Conservation (phyloP, 1,284 basidiomycete species). For the Calocybe gambosa region DNA sequence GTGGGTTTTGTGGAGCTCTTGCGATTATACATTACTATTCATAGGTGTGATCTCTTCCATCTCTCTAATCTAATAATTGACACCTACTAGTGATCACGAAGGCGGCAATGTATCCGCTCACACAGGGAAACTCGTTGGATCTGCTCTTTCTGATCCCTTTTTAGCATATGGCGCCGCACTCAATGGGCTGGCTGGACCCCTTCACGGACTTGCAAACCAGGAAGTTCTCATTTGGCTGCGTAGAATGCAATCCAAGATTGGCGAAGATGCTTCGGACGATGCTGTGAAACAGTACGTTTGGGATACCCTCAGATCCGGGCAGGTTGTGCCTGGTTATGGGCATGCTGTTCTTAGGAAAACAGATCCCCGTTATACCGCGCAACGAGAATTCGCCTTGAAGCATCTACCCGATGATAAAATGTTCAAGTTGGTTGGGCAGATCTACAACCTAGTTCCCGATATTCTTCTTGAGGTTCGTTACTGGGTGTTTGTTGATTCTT, state of each 20-base stretch:
- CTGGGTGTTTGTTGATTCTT: not conserved
- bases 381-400: slow-evolving; percentile 90
- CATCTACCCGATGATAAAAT: slow-evolving; percentile 83
- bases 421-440: slow-evolving; percentile 91
- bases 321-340: slow-evolving; percentile 93
- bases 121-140: slow-evolving; percentile 94
- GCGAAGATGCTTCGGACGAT: slow-evolving; percentile 76
- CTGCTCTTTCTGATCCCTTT: slow-evolving; percentile 98
- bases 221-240: slow-evolving; percentile 88
- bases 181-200: slow-evolving; percentile 94
- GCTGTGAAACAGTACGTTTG: slow-evolving; percentile 91
- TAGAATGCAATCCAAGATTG: slow-evolving; percentile 85
- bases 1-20: slow-evolving; percentile 90
- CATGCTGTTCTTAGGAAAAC: slow-evolving; percentile 97
- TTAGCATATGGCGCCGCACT: slow-evolving; percentile 90
- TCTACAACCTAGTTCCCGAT: slow-evolving; percentile 89
- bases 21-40: slow-evolving; percentile 96
- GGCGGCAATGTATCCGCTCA: slow-evolving; percentile 99
- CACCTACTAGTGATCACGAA: slow-evolving; percentile 77
- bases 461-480: slow-evolving; percentile 75
- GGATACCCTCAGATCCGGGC: slow-evolving; percentile 85
- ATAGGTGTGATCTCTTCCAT: slow-evolving; percentile 45
- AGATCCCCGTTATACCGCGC: slow-evolving; percentile 95
- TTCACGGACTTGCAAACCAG: slow-evolving; percentile 97
- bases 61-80: not conserved